Percentiles rank a stretch among this genome's conserved stretches.
Conservation (phyloP, 1,284 basidiomycete species). For the Fomitopsis betulina region DNA sequence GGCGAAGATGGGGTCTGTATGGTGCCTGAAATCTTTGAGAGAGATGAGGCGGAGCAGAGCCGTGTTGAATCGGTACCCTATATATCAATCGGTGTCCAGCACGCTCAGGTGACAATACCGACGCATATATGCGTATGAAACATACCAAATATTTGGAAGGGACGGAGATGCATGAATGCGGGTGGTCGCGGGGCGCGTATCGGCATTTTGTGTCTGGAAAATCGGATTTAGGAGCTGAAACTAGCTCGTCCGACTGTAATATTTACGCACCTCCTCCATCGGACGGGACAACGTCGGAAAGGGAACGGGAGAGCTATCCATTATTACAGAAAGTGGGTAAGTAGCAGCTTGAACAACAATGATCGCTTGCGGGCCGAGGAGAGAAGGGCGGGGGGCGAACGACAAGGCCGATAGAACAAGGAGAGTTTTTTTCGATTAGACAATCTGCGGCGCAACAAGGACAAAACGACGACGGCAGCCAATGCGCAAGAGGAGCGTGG, state of each 20-base stretch:
- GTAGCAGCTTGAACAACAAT: conserved; percentile 2
- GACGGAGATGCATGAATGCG: conserved; percentile 25
- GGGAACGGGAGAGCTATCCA: conserved; percentile 20
- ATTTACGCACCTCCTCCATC: conserved; percentile 22
- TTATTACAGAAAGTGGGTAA: conserved; percentile 4
- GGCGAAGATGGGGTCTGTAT: conserved; percentile 25
- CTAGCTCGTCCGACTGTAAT: background rate
- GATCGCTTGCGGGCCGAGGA: conserved; percentile 4
- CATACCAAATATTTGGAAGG: conserved; percentile 22
- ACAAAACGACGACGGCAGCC: background rate
- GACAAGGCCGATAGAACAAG: background rate
- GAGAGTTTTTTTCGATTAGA: background rate
- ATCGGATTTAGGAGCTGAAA: background rate
- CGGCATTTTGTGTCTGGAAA: conserved; percentile 10
- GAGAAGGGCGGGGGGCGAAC: background rate
- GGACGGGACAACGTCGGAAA: conserved; percentile 23
- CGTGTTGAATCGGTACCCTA: conserved; percentile 16
- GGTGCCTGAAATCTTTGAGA: conserved; percentile 15
- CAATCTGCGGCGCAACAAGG: background rate
- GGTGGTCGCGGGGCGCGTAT: conserved; percentile 14
- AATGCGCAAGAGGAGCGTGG: conserved; percentile 2
- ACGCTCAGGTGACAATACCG: background rate
- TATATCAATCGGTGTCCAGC: too few species aligned
- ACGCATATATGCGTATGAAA: conserved; percentile 1
- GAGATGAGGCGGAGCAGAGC: conserved; percentile 6